Evolutionary conservation across 768 basidiomycete genomes (phyloP).

Genomic region (Pleurotus citrinopileatus): DNA sequence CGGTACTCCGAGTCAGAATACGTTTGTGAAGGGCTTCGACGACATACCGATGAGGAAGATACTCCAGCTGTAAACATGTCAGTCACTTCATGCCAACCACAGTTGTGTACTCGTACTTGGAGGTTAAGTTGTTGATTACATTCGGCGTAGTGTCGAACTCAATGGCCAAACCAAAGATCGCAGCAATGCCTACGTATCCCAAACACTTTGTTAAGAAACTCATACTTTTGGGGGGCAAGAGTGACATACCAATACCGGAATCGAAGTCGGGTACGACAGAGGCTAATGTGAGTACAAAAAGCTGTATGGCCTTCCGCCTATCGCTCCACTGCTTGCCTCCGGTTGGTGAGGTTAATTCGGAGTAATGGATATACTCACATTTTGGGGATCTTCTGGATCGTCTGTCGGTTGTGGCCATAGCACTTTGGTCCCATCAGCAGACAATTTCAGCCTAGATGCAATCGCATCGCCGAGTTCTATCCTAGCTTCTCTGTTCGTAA

Average conservation of each 20-base stretch:
- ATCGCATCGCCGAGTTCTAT: constrained; percentile 52
- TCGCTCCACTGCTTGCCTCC: constrained; percentile 36
- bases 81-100: constrained; percentile 1
- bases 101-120: constrained; percentile 28
- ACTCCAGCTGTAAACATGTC: constrained; percentile 42
- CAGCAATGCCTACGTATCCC: constrained; percentile 41
- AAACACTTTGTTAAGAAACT: background rate
- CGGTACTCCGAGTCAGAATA: background rate
- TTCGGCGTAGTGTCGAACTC: constrained; percentile 48
- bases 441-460: constrained; percentile 49
- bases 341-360: background rate
- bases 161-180: constrained; percentile 53
- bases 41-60: constrained; percentile 47
- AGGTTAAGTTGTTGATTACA: constrained; percentile 55
- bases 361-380: constrained; percentile 12
- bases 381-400: constrained; percentile 30
- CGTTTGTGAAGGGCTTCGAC: background rate
- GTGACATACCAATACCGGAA: constrained; percentile 43
- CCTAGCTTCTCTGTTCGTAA: constrained; percentile 54
- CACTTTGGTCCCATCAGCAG: constrained; percentile 47
- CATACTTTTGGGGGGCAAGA: background rate
- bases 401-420: constrained; percentile 60
- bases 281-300: constrained; percentile 52
- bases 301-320: constrained; percentile 42
- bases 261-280: constrained; percentile 62